Conservation (phyloP, 805 yeast genomes). For the Hanseniaspora singularis region DNA sequence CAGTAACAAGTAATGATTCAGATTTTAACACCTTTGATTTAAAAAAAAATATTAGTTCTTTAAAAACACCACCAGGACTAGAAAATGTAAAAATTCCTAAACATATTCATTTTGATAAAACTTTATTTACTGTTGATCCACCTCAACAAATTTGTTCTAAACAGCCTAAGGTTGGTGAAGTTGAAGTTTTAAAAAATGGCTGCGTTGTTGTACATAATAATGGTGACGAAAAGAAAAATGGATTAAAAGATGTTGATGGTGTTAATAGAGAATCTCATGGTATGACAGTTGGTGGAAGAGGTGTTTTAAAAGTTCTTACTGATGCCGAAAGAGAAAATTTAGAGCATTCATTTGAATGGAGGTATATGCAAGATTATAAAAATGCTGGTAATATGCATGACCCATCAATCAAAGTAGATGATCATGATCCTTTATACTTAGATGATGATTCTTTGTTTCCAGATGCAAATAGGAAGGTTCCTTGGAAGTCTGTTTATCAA, state of each 20-base stretch:
- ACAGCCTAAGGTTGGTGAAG: constrained; percentile 72
- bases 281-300: constrained; percentile 12
- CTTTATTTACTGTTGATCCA: constrained; percentile 68
- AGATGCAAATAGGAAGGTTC: background rate
- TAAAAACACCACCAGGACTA: constrained; percentile 29
- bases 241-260: constrained; percentile 50
- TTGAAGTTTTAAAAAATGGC: constrained; percentile 47
- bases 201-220: constrained; percentile 35
- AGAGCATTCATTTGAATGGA: constrained; percentile 9
- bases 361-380: constrained; percentile 12
- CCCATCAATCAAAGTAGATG: background rate
- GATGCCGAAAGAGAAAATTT: constrained; percentile 15
- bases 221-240: constrained; percentile 40
- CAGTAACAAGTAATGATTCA: constrained; percentile 1
- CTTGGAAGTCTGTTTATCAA: constrained; percentile 27
- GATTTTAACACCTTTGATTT: background rate
- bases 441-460: constrained; percentile 1
- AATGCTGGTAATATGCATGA: background rate
- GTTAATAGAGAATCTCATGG: constrained; percentile 16
- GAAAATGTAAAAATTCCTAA: constrained; percentile 36
- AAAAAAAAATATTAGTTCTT: background rate
- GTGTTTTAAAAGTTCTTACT: constrained; percentile 16
- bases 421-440: background rate
- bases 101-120: constrained; percentile 66
- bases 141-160: constrained; percentile 83